Evolutionary conservation across 352 stramenopile genomes (phyloP).

Genomic region (Phytopythium mirpurense): DNA sequence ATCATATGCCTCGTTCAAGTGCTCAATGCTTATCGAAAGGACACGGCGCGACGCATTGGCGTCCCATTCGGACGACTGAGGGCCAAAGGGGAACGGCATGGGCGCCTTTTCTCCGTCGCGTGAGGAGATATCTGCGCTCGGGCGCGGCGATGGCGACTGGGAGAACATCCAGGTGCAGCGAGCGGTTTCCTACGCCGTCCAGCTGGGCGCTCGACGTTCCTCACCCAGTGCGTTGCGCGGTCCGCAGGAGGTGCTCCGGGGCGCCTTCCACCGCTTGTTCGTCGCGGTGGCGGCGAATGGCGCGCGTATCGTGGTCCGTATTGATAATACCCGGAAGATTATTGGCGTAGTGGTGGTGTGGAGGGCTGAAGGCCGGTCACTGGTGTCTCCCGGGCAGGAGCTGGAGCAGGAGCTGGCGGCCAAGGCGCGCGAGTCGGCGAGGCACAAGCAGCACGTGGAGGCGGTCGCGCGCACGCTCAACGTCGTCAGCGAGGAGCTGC

Average conservation of each 20-base stretch:
- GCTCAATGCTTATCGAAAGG: no score
- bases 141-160: constrained; percentile 46
- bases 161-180: constrained; percentile 57
- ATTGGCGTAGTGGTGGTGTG: no score
- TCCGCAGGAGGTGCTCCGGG: constrained; percentile 41
- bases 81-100: no score
- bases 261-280: constrained; percentile 36
- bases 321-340: no score
- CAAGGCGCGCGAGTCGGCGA: constrained; percentile 11
- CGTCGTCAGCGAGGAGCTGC: constrained; percentile 38
- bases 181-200: no score
- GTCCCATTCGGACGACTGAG: no score
- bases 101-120: constrained; percentile 4
- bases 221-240: background rate
- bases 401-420: constrained; percentile 14
- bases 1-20: no score
- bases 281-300: constrained; percentile 13
- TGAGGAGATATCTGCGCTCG: constrained; percentile 25
- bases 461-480: constrained; percentile 37
- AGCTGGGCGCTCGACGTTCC: background rate
- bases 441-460: constrained; percentile 36
- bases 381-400: constrained; percentile 4
- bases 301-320: constrained; percentile 14
- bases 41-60: no score
- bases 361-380: background rate